Evolutionary conservation across 2,329 filamentous ascomycete genomes (phyloP).

Genomic region (Onygenales sp.): DNA sequence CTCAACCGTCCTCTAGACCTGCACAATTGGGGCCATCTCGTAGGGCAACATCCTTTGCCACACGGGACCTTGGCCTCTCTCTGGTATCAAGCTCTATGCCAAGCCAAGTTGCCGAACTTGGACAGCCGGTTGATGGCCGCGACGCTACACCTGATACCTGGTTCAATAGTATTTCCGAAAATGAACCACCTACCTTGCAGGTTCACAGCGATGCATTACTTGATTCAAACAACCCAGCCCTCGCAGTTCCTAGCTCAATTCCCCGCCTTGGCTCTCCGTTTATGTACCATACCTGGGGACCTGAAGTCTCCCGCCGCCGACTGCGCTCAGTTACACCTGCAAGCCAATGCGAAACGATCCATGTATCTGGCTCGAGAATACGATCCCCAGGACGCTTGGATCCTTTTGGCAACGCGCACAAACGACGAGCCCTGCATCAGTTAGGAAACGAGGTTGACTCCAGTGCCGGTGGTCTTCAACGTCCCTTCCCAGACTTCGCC

Average conservation of each 20-base stretch:
- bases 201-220: not conserved
- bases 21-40: constrained; percentile 16
- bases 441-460: constrained; percentile 43
- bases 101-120: constrained; percentile 19
- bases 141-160: constrained; percentile 10
- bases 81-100: constrained; percentile 33
- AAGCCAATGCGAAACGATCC: constrained; percentile 34
- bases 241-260: constrained; percentile 17
- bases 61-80: constrained; percentile 37
- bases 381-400: constrained; percentile 49
- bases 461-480: constrained; percentile 27
- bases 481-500: constrained; percentile 26
- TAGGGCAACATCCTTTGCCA: constrained; percentile 27
- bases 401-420: constrained; percentile 44
- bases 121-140: not conserved
- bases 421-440: constrained; percentile 48
- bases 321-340: constrained; percentile 22
- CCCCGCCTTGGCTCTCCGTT: constrained; percentile 42
- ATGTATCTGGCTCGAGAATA: constrained; percentile 33
- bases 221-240: not conserved
- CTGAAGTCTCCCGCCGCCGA: constrained; percentile 26
- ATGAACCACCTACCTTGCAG: constrained; percentile 13
- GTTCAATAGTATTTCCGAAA: constrained; percentile 23
- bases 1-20: constrained; percentile 19
- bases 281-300: constrained; percentile 41